Evolutionary conservation across 129 eudicot genomes (phyloP).

Genomic region (Sambucus nigra): DNA sequence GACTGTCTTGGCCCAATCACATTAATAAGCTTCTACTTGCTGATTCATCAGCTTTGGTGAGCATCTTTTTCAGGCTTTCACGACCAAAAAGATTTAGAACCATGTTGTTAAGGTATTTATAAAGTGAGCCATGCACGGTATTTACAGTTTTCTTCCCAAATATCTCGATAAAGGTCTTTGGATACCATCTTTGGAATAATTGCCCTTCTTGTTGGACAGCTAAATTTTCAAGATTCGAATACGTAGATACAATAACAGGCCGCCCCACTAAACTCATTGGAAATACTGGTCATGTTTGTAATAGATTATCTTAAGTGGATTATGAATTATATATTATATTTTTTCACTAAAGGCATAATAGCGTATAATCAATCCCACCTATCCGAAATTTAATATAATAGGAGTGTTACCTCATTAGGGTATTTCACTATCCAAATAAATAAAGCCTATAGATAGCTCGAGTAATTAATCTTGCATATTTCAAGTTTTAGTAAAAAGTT

Average conservation of each 20-base stretch:
- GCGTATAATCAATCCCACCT: too few relatives aligned
- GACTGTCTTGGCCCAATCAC: constrained; percentile 47
- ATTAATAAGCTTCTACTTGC: constrained; percentile 34
- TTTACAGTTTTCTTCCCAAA: constrained; percentile 91
- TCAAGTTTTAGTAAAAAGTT: too few relatives aligned
- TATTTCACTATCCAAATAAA: too few relatives aligned
- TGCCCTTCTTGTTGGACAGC: constrained; percentile 85
- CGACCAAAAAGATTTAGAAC: constrained; percentile 75
- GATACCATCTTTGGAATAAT: constrained; percentile 85
- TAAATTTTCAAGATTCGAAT: constrained; percentile 66
- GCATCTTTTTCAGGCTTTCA: constrained; percentile 81
- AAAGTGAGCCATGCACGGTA: constrained; percentile 92
- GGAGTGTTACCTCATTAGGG: too few relatives aligned
- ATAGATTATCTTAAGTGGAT: too few relatives aligned
- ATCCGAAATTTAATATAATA: too few relatives aligned
- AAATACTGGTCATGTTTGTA: constrained; percentile 66
- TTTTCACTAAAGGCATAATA: too few relatives aligned
- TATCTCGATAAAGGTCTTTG: constrained; percentile 73
- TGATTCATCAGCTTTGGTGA: constrained; percentile 56
- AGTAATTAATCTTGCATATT: too few relatives aligned
- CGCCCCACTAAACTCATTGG: constrained; percentile 69
- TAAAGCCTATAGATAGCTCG: too few relatives aligned
- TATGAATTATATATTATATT: too few relatives aligned
- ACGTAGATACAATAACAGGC: constrained; percentile 72
- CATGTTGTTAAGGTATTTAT: constrained; percentile 95